A percentile compares a stretch with the other conserved stretches of the same genome.
Evolutionary conservation across 2,329 filamentous ascomycete genomes (phyloP).

Genomic region (Verticillium longisporum): DNA sequence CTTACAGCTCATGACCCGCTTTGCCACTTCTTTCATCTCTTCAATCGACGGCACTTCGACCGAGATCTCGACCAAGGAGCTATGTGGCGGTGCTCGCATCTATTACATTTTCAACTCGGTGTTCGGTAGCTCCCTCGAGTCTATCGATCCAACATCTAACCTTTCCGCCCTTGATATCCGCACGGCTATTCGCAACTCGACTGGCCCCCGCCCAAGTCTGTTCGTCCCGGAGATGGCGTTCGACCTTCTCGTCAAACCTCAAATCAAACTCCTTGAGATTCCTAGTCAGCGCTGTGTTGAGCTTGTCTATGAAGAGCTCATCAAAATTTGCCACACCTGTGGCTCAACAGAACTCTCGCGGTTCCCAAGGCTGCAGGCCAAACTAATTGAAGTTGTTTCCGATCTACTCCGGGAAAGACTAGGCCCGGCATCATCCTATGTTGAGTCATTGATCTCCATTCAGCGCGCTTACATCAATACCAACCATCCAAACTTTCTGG

Average conservation of each 20-base stretch:
- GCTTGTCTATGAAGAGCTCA: slow-evolving; percentile 95
- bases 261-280: slow-evolving; percentile 93
- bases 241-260: slow-evolving; percentile 93
- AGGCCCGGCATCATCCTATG: slow-evolving; percentile 82
- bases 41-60: slow-evolving; percentile 98
- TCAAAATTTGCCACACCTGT: slow-evolving; percentile 99
- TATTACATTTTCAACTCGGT: slow-evolving; percentile 99
- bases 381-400: slow-evolving; percentile 96
- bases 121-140: slow-evolving; percentile 92
- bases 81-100: slow-evolving; percentile 89
- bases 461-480: slow-evolving; percentile 99
- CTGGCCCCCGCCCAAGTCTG: slow-evolving; percentile 86
- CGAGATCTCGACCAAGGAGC: slow-evolving; percentile 96
- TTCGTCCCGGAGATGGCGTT: slow-evolving; percentile 98
- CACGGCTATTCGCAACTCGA: slow-evolving; percentile 96
- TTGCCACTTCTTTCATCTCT: slow-evolving; percentile 94
- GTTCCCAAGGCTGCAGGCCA: slow-evolving; percentile 88
- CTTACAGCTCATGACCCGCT: slow-evolving; percentile 94
- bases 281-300: slow-evolving; percentile 96
- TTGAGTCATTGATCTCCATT: slow-evolving; percentile 94
- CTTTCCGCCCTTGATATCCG: slow-evolving; percentile 91
- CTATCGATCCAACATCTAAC: slow-evolving; percentile 93
- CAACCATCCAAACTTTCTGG: slow-evolving; percentile 97
- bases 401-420: slow-evolving; percentile 89
- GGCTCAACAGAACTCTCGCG: slow-evolving; percentile 89